Evolutionary conservation across 257 asterid genomes (phyloP), one percentile per base, ranked within the genome.

Genomic region (Schizonepeta tenuifolia): DNA sequence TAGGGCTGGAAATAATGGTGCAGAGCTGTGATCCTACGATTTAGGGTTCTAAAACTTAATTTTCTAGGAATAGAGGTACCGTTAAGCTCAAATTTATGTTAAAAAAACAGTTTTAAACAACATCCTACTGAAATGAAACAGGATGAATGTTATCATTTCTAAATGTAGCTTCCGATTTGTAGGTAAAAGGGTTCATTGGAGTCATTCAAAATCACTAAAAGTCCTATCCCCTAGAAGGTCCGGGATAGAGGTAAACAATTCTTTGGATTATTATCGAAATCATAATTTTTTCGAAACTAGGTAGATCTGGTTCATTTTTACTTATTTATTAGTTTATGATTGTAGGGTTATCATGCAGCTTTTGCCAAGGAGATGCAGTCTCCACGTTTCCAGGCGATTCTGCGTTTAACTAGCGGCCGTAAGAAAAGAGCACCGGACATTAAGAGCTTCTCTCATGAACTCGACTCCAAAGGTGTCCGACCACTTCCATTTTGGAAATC

Each of bases 401-500:
- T 92, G 75, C 98, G 96, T 14, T 73, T 89, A 69, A 95, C 99
- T 15, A 91, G 97, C 76, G 94, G 95, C 65, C 92, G 84, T 24
- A 85, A 80, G 61, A 90, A 80, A 80, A 83, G 86, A 76, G 83
- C 70, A 41, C 85, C 87, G 12, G 97, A 95, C 26, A 81, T 92
- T 65, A 95, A 90, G 79, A 90, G 98, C 87, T 92, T 95, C 83
- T 95, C 99, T 46, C 99, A 95, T 77, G 99, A 95, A 60, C 92
- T 95, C 38, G 87, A 95, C 72, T 89, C 98, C 64, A 95, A 85
- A 84, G 98, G 99, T 74, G 99, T 88, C 72, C 84, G 92, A 62
- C 86, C 98, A 73, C 84, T 92, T 81, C 99, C 98, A 58, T 88
- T 92, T 65, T 92, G 99, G 99, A 95, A 89, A 79, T 87, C 98